Percentiles rank a stretch among this genome's conserved stretches.
Evolutionary conservation across 1,284 basidiomycete species (phyloP).

Genomic region (Inonotus obliquus): DNA sequence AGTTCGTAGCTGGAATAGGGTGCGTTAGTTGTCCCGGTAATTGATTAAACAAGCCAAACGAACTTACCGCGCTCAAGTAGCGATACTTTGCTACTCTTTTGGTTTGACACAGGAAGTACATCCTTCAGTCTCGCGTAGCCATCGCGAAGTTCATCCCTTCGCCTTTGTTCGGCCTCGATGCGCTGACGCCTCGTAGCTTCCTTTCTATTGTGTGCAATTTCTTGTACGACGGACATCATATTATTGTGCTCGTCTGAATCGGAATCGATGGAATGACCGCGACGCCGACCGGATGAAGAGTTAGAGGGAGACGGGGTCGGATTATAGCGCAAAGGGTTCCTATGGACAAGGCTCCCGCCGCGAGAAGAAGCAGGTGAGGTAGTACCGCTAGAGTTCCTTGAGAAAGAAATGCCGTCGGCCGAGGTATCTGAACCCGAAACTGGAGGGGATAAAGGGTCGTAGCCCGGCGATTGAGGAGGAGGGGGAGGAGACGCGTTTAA

Average conservation of each 20-base stretch:
- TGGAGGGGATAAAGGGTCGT: slow-evolving; percentile 75
- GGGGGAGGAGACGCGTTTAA: slow-evolving; percentile 50
- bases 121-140: slow-evolving; percentile 85
- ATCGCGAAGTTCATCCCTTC: slow-evolving; percentile 82
- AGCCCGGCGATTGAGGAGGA: slow-evolving; percentile 72
- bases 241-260: slow-evolving; percentile 63
- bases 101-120: slow-evolving; percentile 77
- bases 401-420: slow-evolving; percentile 71
- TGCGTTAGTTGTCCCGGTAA: slow-evolving; percentile 7
- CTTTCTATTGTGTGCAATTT: slow-evolving; percentile 70
- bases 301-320: slow-evolving; percentile 73
- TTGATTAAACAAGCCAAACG: slow-evolving; percentile 3
- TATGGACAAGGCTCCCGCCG: slow-evolving; percentile 67
- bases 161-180: slow-evolving; percentile 81
- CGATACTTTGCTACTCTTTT: slow-evolving; percentile 86
- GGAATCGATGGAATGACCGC: slow-evolving; percentile 63
- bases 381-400: slow-evolving; percentile 67
- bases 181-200: slow-evolving; percentile 78
- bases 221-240: slow-evolving; percentile 62
- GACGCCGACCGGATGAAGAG: slow-evolving; percentile 56
- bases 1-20: slow-evolving; percentile 54
- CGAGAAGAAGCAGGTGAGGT: slow-evolving; percentile 72
- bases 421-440: slow-evolving; percentile 82
- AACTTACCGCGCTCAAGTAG: slow-evolving; percentile 76
- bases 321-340: slow-evolving; percentile 61